Percentiles rank a stretch among this genome's conserved stretches.
phyloP scores from a whole-genome alignment of 495 filamentous ascomycete genomes.

The Tuber aestivum region DNA sequence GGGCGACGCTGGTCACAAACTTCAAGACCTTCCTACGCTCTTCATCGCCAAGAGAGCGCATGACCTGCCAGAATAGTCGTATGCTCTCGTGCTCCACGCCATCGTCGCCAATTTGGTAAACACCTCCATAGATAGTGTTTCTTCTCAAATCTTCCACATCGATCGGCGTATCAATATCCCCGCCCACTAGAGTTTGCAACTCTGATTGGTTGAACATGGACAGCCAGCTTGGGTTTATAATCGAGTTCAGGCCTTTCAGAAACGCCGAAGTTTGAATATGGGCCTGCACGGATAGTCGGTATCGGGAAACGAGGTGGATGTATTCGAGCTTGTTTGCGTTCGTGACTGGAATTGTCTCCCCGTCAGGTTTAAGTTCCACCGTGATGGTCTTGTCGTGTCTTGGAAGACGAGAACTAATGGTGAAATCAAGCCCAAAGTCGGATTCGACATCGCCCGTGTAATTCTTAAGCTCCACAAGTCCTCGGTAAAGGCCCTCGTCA shows the following conservation, averaged over 20 bases:
- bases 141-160: constrained; percentile 79
- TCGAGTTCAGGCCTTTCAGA: constrained; percentile 71
- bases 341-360: constrained; percentile 72
- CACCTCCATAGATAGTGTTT: constrained; percentile 80
- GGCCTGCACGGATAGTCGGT: constrained; percentile 75
- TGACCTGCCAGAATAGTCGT: constrained; percentile 84
- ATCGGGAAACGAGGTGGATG: constrained; percentile 80
- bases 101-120: constrained; percentile 84
- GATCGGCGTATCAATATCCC: constrained; percentile 68
- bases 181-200: constrained; percentile 84
- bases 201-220: constrained; percentile 98
- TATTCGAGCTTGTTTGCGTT: constrained; percentile 91
- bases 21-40: constrained; percentile 83
- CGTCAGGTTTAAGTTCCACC: constrained; percentile 66
- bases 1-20: constrained; percentile 89
- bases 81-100: constrained; percentile 76
- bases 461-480: constrained; percentile 78
- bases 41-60: constrained; percentile 64
- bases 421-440: constrained; percentile 80
- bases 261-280: constrained; percentile 76
- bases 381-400: constrained; percentile 57
- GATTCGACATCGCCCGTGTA: constrained; percentile 73
- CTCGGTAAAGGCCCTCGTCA: constrained; percentile 89
- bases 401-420: constrained; percentile 71
- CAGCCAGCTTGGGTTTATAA: constrained; percentile 88